A percentile compares a stretch with the other conserved stretches of the same genome.
phyloP scores from a whole-genome alignment of 1,284 basidiomycete genomes.

The Rhodotorula sp. region DNA sequence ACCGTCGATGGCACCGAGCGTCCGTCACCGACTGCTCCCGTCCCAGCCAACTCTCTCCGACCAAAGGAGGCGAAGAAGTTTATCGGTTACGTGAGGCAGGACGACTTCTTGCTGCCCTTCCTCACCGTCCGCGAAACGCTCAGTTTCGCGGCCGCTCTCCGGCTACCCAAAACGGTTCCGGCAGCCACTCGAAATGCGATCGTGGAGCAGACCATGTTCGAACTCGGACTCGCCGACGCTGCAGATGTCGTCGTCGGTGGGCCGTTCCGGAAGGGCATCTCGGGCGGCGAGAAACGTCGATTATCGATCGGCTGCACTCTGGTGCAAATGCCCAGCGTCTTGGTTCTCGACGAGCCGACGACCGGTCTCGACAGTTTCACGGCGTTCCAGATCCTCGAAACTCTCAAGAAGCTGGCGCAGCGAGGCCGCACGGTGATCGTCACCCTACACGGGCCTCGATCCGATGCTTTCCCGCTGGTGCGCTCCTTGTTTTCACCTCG shows the following conservation, averaged over 20 bases:
- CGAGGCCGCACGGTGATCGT: constrained; percentile 56
- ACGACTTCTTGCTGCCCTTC: constrained; percentile 36
- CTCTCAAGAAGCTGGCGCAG: constrained; percentile 54
- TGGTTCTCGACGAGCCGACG: constrained; percentile 81
- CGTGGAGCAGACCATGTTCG: constrained; percentile 57
- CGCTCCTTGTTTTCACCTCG: background rate
- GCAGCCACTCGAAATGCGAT: constrained; percentile 49
- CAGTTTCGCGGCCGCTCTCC: constrained; percentile 55
- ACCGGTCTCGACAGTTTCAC: constrained; percentile 56
- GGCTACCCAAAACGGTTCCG: constrained; percentile 53
- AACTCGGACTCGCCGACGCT: constrained; percentile 57
- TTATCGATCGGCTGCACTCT: constrained; percentile 73
- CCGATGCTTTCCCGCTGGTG: constrained; percentile 57
- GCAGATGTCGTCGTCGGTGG: constrained; percentile 57
- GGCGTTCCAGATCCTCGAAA: constrained; percentile 56
- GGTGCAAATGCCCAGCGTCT: constrained; percentile 70
- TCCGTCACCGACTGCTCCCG: background rate
- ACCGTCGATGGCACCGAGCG: background rate
- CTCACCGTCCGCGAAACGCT: constrained; percentile 55
- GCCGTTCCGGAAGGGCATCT: constrained; percentile 62
- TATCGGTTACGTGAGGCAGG: constrained; percentile 40
- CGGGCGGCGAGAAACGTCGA: constrained; percentile 76
- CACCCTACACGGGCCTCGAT: constrained; percentile 58
- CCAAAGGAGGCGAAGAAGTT: constrained; percentile 7
- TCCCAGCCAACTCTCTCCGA: too few relatives aligned